Conservation (phyloP, 176 grass and related monocot species). For the Chloris gayana region DNA sequence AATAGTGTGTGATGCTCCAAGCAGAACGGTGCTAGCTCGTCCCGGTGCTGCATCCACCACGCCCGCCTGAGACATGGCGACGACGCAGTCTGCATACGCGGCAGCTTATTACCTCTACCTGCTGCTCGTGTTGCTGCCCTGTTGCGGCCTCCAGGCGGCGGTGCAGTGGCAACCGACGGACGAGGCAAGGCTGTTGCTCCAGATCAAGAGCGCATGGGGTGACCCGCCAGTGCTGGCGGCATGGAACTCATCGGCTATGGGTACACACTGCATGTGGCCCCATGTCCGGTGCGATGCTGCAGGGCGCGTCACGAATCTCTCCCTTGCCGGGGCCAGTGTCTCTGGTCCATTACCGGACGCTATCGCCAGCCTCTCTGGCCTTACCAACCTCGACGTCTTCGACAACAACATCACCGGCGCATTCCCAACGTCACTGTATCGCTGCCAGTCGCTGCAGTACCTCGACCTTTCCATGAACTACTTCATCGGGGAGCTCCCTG, state of each 20-base stretch:
- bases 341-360: slow-evolving; percentile 37
- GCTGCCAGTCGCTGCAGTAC: slow-evolving; percentile 44
- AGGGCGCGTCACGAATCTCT: slow-evolving; percentile 36
- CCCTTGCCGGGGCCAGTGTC: slow-evolving; percentile 31
- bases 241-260: slow-evolving; percentile 38
- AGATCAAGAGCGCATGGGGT: slow-evolving; percentile 56
- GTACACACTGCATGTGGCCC: slow-evolving; percentile 56
- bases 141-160: slow-evolving; percentile 1
- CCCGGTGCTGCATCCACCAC: too few relatives aligned
- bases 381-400: slow-evolving; percentile 52
- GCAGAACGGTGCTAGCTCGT: too few relatives aligned
- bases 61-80: slow-evolving; percentile 23
- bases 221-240: slow-evolving; percentile 45
- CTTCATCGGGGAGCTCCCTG: background rate
- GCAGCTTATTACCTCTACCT: background rate
- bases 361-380: slow-evolving; percentile 45
- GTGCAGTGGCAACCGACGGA: slow-evolving; percentile 14
- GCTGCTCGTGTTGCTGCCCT: slow-evolving; percentile 11
- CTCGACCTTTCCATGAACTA: slow-evolving; percentile 53
- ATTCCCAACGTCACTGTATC: slow-evolving; percentile 52
- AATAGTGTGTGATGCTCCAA: too few relatives aligned
- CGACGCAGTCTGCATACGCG: slow-evolving; percentile 1
- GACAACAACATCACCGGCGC: slow-evolving; percentile 43
- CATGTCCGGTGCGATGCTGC: slow-evolving; percentile 44
- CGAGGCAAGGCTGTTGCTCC: slow-evolving; percentile 48